phyloP scores from a whole-genome alignment of 768 basidiomycete species.

The Antrodiella citrinella region DNA sequence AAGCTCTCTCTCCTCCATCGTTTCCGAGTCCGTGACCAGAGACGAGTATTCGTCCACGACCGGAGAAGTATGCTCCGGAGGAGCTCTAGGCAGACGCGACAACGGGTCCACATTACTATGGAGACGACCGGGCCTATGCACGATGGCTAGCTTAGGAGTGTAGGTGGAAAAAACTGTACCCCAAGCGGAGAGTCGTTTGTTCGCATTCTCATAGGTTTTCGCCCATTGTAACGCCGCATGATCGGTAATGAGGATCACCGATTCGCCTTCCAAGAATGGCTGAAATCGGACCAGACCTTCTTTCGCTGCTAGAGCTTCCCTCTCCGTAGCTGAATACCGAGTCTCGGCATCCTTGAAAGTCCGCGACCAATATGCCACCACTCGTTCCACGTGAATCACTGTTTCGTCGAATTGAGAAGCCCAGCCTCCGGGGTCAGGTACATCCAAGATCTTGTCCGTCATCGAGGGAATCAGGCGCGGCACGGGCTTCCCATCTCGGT shows the following conservation, averaged over 20 bases:
- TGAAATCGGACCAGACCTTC: slow-evolving; percentile 31
- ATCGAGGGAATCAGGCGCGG: too few relatives aligned
- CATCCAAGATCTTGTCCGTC: too few relatives aligned
- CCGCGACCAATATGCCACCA: too few relatives aligned
- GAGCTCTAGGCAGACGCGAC: slow-evolving; percentile 10
- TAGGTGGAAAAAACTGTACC: slow-evolving; percentile 26
- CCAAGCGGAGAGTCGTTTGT: slow-evolving; percentile 22
- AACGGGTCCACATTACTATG: slow-evolving; percentile 27
- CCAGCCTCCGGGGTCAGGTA: too few relatives aligned
- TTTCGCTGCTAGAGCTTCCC: slow-evolving; percentile 30
- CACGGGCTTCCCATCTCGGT: too few relatives aligned
- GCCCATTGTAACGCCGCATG: slow-evolving; percentile 19
- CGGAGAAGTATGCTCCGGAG: slow-evolving; percentile 2
- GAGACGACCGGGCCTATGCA: slow-evolving; percentile 24
- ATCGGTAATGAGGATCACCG: slow-evolving; percentile 18
- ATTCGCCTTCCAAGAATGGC: slow-evolving; percentile 28
- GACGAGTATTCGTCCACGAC: too few relatives aligned
- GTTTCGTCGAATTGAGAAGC: too few relatives aligned
- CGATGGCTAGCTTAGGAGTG: slow-evolving; percentile 19
- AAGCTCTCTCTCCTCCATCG: too few relatives aligned
- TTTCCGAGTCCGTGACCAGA: too few relatives aligned
- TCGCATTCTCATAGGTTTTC: slow-evolving; percentile 17
- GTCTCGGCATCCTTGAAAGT: too few relatives aligned
- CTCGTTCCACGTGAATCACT: too few relatives aligned
- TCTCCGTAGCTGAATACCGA: slow-evolving; percentile 30